These are phyloP conservation scores for Hyphodiscus sp. DNA, from an alignment of 2,329 filamentous ascomycete species.

Conservation along the genomic window DNA sequence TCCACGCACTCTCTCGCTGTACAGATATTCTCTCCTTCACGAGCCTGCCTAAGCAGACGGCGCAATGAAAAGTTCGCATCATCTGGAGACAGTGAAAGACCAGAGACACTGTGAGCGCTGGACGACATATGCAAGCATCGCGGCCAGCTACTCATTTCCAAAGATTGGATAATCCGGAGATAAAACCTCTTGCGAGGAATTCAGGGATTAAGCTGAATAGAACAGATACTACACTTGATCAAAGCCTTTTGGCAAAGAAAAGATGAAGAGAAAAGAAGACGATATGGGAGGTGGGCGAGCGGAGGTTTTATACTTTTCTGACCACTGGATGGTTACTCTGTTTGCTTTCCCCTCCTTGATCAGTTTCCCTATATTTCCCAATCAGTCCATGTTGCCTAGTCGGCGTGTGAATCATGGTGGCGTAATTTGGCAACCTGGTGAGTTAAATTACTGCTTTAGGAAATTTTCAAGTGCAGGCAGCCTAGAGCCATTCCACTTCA, in stretches of 20 bases:
- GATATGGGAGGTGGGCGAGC: constrained; percentile 1
- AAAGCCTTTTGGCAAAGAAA: constrained; percentile 45
- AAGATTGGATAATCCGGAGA: constrained; percentile 34
- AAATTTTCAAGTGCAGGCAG: neutral
- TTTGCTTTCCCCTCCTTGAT: neutral
- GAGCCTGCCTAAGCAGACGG: constrained; percentile 40
- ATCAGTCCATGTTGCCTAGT: neutral
- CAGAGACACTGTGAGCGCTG: constrained; percentile 58
- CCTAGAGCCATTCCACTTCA: neutral
- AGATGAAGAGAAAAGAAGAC: constrained; percentile 14
- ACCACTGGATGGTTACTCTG: neutral
- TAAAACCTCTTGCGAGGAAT: constrained; percentile 15
- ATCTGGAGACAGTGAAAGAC: constrained; percentile 67
- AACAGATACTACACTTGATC: constrained; percentile 63
- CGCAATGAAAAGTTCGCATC: constrained; percentile 63
- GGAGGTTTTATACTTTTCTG: constrained; percentile 11
- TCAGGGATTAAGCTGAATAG: constrained; percentile 66
- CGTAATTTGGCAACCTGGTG: neutral
- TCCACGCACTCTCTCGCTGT: neutral
- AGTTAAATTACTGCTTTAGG: neutral
- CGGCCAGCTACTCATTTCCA: constrained; percentile 50
- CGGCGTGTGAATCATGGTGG: neutral
- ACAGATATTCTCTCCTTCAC: constrained; percentile 46
- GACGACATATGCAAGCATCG: constrained; percentile 62
- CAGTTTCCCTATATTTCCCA: neutral